phyloP scores from a whole-genome alignment of 179 eudicot genomes.

The Corrigiola litoralis region DNA sequence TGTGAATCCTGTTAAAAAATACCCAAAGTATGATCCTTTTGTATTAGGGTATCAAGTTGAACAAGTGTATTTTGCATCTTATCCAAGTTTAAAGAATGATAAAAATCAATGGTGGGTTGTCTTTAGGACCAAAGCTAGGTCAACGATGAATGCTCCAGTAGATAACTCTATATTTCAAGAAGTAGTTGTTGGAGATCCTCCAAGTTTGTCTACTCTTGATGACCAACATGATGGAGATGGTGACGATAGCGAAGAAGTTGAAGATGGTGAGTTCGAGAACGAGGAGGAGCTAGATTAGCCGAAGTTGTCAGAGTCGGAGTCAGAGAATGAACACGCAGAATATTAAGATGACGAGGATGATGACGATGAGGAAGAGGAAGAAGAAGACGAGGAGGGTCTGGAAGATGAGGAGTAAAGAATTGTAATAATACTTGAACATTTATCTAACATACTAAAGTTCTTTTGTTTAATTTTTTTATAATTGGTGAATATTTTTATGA shows the following conservation, averaged over 20 bases:
- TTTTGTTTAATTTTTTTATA: too few species aligned
- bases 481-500: too few species aligned
- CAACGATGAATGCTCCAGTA: background rate
- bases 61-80: background rate
- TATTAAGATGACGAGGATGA: background rate
- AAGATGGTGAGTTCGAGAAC: background rate
- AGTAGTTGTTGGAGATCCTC: background rate
- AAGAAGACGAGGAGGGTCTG: background rate
- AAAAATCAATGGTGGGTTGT: slow-evolving; percentile 12
- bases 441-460: too few species aligned
- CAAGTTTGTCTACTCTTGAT: background rate
- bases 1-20: background rate
- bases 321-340: background rate
- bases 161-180: background rate
- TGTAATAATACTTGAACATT: background rate
- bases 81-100: slow-evolving; percentile 7
- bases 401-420: background rate
- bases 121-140: background rate
- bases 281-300: background rate
- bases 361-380: background rate
- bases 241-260: background rate
- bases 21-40: background rate
- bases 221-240: background rate
- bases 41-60: background rate
- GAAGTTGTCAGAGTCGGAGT: too few species aligned